Conservation (phyloP, 2,329 filamentous ascomycete species). For the Stagonosporopsis vannaccii region DNA sequence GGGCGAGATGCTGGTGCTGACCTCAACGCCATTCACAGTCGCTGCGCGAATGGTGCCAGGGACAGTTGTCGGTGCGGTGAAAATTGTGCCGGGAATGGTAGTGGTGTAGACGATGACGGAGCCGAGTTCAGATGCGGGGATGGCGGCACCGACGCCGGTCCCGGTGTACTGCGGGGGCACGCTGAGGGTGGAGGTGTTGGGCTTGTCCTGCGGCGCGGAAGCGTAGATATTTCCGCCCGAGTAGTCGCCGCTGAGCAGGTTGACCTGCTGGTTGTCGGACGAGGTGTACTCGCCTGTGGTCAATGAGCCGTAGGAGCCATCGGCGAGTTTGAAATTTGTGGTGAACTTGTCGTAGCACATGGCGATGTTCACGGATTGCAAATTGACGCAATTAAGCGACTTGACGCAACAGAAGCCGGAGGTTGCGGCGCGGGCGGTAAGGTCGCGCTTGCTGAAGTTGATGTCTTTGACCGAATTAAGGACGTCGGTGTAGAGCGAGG, state of each 20-base stretch:
- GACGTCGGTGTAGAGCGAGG: conserved; percentile 46
- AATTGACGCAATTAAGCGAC: conserved; percentile 52
- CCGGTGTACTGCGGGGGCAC: conserved; percentile 57
- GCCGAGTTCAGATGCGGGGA: conserved; percentile 55
- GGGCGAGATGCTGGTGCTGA: conserved; percentile 29
- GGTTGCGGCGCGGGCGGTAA: conserved; percentile 24
- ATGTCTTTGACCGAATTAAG: conserved; percentile 47
- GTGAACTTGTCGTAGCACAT: conserved; percentile 63
- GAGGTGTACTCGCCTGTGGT: conserved; percentile 52
- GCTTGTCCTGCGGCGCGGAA: conserved; percentile 45
- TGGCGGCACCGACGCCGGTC: conserved; percentile 55
- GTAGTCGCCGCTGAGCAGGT: conserved; percentile 56
- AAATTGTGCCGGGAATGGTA: conserved; percentile 36
- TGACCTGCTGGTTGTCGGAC: conserved; percentile 50
- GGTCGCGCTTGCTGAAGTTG: conserved; percentile 37
- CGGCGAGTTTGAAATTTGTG: conserved; percentile 58
- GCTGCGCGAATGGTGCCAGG: conserved; percentile 27
- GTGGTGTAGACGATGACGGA: conserved; percentile 47
- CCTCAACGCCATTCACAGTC: conserved; percentile 26
- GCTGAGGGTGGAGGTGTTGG: conserved; percentile 54
- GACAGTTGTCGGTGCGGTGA: conserved; percentile 33
- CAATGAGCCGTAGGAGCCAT: conserved; percentile 57
- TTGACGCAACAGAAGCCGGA: conserved; percentile 46
- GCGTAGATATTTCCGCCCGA: conserved; percentile 57
- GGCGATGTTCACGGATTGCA: conserved; percentile 51